These are phyloP conservation scores for Mortierella sp. DNA, from an alignment of 371 early-diverging fungal species.

Conservation along the genomic window DNA sequence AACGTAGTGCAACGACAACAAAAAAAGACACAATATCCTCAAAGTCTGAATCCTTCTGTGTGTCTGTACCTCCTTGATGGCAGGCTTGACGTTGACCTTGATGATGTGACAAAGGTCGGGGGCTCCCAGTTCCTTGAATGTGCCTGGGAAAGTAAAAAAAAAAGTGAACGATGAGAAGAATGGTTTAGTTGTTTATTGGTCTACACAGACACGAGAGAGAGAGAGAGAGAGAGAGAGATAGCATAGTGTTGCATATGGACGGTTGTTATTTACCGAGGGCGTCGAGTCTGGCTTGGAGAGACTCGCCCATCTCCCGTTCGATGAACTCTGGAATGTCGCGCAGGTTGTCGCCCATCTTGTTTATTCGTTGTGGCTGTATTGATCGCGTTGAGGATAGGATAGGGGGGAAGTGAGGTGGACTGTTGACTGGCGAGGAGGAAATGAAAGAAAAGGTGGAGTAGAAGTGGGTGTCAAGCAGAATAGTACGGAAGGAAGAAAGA, in stretches of 20 bases:
- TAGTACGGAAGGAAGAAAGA: no score
- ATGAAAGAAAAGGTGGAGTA: slow-evolving; percentile 16
- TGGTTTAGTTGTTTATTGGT: neutral
- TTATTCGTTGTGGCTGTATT: neutral
- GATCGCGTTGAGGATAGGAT: slow-evolving; percentile 5
- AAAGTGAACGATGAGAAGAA: neutral
- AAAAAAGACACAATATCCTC: neutral
- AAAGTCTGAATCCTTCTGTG: neutral
- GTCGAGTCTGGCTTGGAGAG: slow-evolving; percentile 88
- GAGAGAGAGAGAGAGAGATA: no score
- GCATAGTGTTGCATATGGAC: no score
- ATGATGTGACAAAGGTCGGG: slow-evolving; percentile 97
- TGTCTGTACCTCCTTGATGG: slow-evolving; percentile 79
- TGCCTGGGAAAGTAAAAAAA: slow-evolving; percentile 18
- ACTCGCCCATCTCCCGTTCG: slow-evolving; percentile 91
- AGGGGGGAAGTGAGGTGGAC: slow-evolving; percentile 14
- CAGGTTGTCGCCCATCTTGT: slow-evolving; percentile 63
- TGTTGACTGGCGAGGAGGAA: neutral
- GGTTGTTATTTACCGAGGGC: slow-evolving; percentile 92
- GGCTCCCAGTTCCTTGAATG: slow-evolving; percentile 93
- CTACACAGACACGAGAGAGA: no score
- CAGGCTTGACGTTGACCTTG: slow-evolving; percentile 87
- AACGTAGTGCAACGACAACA: neutral
- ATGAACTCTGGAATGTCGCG: slow-evolving; percentile 94
- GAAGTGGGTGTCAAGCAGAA: slow-evolving; percentile 5